phyloP scores from a whole-genome alignment of 495 filamentous ascomycete genomes.

The Aspergillus bridgeri region DNA sequence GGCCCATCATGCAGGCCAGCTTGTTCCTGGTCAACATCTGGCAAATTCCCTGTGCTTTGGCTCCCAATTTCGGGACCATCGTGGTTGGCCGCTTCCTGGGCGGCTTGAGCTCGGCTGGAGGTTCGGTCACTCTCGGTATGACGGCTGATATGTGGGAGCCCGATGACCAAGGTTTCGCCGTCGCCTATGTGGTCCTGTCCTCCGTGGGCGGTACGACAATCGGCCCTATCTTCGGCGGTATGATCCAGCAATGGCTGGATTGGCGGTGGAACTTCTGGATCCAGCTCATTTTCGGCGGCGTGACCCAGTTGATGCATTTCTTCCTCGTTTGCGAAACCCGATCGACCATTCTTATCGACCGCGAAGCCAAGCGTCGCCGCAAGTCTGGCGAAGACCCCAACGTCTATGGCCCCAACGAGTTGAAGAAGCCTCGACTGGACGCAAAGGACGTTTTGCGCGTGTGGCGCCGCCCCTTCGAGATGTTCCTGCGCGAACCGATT shows the following conservation, averaged over 20 bases:
- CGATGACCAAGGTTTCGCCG: constrained; percentile 61
- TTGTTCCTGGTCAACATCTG: constrained; percentile 71
- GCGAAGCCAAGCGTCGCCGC: constrained; percentile 61
- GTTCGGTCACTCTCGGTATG: constrained; percentile 80
- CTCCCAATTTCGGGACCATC: constrained; percentile 65
- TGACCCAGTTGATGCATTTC: constrained; percentile 62
- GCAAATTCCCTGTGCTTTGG: constrained; percentile 68
- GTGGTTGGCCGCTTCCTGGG: constrained; percentile 64
- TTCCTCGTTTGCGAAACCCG: constrained; percentile 68
- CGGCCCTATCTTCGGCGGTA: constrained; percentile 77
- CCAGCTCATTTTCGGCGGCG: constrained; percentile 69
- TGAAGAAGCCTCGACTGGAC: constrained; percentile 49
- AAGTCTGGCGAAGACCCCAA: constrained; percentile 51
- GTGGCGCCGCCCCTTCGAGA: constrained; percentile 71
- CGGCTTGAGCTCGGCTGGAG: constrained; percentile 70
- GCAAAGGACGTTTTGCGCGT: constrained; percentile 53
- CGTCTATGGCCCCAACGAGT: constrained; percentile 61
- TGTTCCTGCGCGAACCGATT: constrained; percentile 76
- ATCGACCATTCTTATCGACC: constrained; percentile 62
- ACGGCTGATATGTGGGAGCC: constrained; percentile 77
- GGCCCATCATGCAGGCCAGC: constrained; percentile 66
- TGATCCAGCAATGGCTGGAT: constrained; percentile 60
- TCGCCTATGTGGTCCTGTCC: constrained; percentile 72
- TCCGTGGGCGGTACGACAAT: constrained; percentile 73
- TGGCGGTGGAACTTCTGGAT: constrained; percentile 84